Base-by-base conservation (phyloP, 2,329 filamentous ascomycete species). In the Nigrospora oryzae region DNA sequence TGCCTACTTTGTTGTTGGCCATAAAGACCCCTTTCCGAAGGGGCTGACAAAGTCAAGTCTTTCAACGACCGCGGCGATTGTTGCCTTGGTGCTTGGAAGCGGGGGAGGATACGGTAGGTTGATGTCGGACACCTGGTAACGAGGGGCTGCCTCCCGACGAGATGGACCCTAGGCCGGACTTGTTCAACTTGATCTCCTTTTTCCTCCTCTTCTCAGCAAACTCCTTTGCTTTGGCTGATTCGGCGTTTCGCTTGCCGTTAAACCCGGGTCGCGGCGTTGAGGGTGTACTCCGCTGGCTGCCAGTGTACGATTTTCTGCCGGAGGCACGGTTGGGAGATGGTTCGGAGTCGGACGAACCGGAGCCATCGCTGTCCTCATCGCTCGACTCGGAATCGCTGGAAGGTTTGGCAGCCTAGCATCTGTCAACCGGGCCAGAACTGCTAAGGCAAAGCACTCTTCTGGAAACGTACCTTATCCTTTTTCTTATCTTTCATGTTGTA, bases 151-250 rank as follows among this genome's bases (percentile, higher is more conserved):
- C 58, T 46, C 56, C 57, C 3, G 69, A 69, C 47, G 82, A 86
- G 39, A 87, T 78, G 1, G 79, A 83, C 38, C 47, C 42, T 43
- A 49, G 36, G 48, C 50, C 56, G n/a, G 53, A 59, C 19, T 71
- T 71, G 56, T 83, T 83, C 45, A 88, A 63, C 49, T 83, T 82
- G 42, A 86, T 71, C 45, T 84, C 78, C 59, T 83, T 84, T 60
- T 80, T 80, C 54, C 77, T 74, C 38, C 80, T 69, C 57, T 75
- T 73, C 36, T 79, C 75, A 8, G 77, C 74, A 15, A 82, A 61
- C 51, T 78, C 69, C 50, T 66, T 64, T 12, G 67, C 63, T 50
- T 71, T 73, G 19, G 64, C 64, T 42, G 68, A 67, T 47, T 74
- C 72, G 23, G 65, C 65, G 40, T 72, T 70, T 53, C 68, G 69